Evolutionary conservation across 129 eudicot genomes (phyloP).

Genomic region (Artemisia argyi): DNA sequence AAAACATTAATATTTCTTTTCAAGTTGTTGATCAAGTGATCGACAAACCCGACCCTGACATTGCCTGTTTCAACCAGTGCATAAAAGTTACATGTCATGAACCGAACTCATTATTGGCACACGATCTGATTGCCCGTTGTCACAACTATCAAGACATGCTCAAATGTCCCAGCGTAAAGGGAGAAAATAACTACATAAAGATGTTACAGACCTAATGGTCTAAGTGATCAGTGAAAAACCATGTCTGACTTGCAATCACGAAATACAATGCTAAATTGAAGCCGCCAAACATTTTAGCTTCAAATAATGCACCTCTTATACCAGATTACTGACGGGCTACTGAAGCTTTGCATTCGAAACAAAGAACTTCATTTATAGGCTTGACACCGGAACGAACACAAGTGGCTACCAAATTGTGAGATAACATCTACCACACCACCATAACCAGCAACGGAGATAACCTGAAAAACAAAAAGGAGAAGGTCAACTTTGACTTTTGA

Average conservation of each 20-base stretch:
- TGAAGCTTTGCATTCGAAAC: not conserved
- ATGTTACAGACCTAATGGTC: not conserved
- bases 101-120: too few species aligned
- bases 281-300: constrained; percentile 6
- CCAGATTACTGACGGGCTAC: not conserved
- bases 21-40: too few species aligned
- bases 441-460: constrained; percentile 79
- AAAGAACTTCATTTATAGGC: constrained; percentile 16
- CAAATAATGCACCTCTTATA: not conserved
- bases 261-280: constrained; percentile 10
- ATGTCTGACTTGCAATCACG: not conserved
- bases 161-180: too few species aligned
- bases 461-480: constrained; percentile 40
- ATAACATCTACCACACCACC: constrained; percentile 86
- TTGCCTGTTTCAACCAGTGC: too few species aligned
- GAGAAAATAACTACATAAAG: too few species aligned
- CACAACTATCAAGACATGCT: too few species aligned
- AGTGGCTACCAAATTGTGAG: constrained; percentile 91
- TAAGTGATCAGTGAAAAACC: not conserved
- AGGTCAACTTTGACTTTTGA: not conserved
- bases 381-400: constrained; percentile 67
- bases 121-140: too few species aligned
- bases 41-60: too few species aligned
- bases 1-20: too few species aligned
- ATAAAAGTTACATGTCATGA: too few species aligned